These are phyloP conservation scores for Russula foetens DNA, from an alignment of 768 basidiomycete genomes.

Conservation along the genomic window DNA sequence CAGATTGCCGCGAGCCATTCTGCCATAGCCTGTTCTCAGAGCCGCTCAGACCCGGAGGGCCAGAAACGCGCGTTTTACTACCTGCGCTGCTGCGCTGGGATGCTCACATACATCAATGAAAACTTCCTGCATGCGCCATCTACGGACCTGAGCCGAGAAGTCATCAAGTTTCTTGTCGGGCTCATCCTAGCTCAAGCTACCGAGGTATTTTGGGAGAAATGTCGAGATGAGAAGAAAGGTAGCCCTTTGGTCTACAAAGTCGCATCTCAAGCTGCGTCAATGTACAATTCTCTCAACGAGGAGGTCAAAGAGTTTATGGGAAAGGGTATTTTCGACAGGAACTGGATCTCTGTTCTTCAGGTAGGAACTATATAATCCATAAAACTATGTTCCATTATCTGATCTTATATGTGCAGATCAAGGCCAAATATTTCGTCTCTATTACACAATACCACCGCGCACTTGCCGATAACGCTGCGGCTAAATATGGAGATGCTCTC, in stretches of 20 bases:
- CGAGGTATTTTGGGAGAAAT: slow-evolving; percentile 94
- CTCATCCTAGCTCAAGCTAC: slow-evolving; percentile 89
- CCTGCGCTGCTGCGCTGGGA: slow-evolving; percentile 83
- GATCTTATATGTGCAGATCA: slow-evolving; percentile 49
- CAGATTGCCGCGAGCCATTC: slow-evolving; percentile 94
- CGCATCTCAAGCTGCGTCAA: slow-evolving; percentile 67
- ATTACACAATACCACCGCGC: slow-evolving; percentile 83
- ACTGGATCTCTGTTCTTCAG: slow-evolving; percentile 86
- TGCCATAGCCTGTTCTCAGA: slow-evolving; percentile 79
- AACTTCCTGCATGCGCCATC: slow-evolving; percentile 98
- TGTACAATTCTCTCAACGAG: slow-evolving; percentile 79
- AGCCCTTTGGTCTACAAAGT: slow-evolving; percentile 74
- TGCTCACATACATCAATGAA: slow-evolving; percentile 98
- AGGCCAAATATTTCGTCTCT: slow-evolving; percentile 84
- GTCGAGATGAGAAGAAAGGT: slow-evolving; percentile 85
- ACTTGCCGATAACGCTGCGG: slow-evolving; percentile 62
- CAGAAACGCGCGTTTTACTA: slow-evolving; percentile 67
- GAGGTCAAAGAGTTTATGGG: slow-evolving; percentile 96
- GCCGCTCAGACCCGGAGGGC: slow-evolving; percentile 48
- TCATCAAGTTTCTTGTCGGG: slow-evolving; percentile 87
- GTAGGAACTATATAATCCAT: slow-evolving; percentile 31
- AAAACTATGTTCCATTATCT: background rate
- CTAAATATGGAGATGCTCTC: slow-evolving; percentile 83
- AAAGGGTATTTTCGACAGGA: slow-evolving; percentile 90
- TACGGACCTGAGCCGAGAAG: slow-evolving; percentile 88